Evolutionary conservation across 345 rosid genomes (phyloP), one percentile per base, ranked within the genome.

Genomic region (Sisymbrium altissimum): DNA sequence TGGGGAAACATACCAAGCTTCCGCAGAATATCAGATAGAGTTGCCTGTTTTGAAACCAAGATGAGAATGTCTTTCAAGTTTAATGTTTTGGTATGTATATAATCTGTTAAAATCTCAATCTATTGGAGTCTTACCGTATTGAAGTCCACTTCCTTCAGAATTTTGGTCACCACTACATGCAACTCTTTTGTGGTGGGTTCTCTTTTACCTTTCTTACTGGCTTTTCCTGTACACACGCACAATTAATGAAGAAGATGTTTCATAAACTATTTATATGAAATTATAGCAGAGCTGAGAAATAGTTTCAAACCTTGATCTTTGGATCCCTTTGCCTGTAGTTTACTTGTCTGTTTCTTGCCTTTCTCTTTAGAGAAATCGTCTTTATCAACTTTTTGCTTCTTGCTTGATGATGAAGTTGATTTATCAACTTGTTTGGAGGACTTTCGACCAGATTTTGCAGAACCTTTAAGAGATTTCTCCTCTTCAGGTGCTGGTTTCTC

Each of bases 121-220:
- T 45, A 13, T 18, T 15, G 36, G 41, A 50, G 53, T 27, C 94
- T 79, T 69, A 95, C 99, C 64, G 97, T 92, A 82, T 92, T 86
- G 82, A 95, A 95, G 83, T 95, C 99, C 64, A 92, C 99, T 86
- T 92, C 85, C 80, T 95, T 92, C 65, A 95, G 85, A 81, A 95
- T 89, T 64, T 86, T 83, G 23, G 83, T 86, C 10, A 92, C 97
- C 59, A 85, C 90, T 49, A 83, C 87, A 78, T 85, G 92, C 84
- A 95, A 73, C 83, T 95, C 94, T 74, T 85, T 87, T 78, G 86
- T 87, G 66, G 80, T 87, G 74, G 99, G 99, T 60, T 86, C 89
- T 3, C 72, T 54, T 84, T 84, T 83, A 13, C 81, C 76, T 84
- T 81, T 87, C 85, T 84, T 90, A 52, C 76, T 56, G 57, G 75